Evolutionary conservation across 225 moss, liverwort and hornwort species (phyloP), one percentile per base, ranked within the genome.

Genomic region (Pseudisothecium myosuroides): DNA sequence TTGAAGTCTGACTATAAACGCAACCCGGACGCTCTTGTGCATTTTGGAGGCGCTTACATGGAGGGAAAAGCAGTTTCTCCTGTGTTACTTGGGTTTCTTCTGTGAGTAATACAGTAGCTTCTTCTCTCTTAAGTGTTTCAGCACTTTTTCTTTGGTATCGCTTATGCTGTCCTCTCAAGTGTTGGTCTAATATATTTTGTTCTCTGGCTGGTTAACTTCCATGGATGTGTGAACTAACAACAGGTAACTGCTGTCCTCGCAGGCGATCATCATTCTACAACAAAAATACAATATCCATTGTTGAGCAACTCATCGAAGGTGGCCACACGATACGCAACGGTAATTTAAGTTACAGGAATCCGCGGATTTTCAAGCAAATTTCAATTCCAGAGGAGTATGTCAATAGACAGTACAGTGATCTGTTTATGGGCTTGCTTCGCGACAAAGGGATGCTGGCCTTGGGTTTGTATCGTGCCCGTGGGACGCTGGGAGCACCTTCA

Each of bases 201-300:
- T 31, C 27, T 14, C 17, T 83, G 77, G 45, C 54, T 84, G 61
- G 31, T 47, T 61, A 22, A 31, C 56, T 49, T 63, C 28, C 47
- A 47, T n/a, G n/a, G n/a, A 64, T 36, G 4, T 27, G 36, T 79
- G 32, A 11, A 64, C 34, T 60, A 72, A 78, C 37, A 64, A 31
- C 58, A 37, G 60, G 43, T 32, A 77, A 41, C 45, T 86, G 47
- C 52, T 66, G 63, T 74, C 32, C 61, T 65, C 32, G 39, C 95
- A 98, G 98, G 92, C 93, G 97, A 85, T 94, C 97, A 39, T 92
- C 95, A n/a, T 98, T 98, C 64, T 98, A 98, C 88, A 98, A 98
- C 89, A 93, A 81, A 52, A 97, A 95, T 82, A 98, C 98, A 24
- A 63, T 93, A 37, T 90, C 96, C 61, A 92, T 98, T 66, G 93